A percentile compares a stretch with the other conserved stretches of the same genome.
These are phyloP conservation scores for Codiaeum variegatum DNA, from an alignment of 441 rosid species.

Conservation along the genomic window DNA sequence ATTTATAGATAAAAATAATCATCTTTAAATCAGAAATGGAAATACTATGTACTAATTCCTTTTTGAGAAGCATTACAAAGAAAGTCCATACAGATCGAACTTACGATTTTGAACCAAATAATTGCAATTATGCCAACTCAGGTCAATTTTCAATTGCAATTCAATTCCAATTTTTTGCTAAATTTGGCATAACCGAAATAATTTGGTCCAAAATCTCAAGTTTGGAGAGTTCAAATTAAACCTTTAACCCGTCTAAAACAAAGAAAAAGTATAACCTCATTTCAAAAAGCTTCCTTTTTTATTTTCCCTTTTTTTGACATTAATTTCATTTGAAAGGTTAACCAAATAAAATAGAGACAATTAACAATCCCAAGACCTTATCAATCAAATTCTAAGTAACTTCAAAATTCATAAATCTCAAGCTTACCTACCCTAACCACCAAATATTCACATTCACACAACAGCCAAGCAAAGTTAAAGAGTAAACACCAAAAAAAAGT, in stretches of 20 bases:
- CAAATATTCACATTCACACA: slow-evolving; percentile 1
- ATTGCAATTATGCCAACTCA: too few relatives aligned
- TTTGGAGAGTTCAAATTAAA: too few relatives aligned
- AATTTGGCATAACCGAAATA: too few relatives aligned
- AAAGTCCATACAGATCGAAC: background rate
- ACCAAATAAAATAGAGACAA: slow-evolving; percentile 11
- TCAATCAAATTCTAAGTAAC: background rate
- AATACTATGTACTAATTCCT: slow-evolving; percentile 7
- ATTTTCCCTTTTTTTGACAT: too few relatives aligned
- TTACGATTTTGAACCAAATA: too few relatives aligned
- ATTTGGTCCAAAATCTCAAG: too few relatives aligned
- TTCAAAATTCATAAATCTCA: slow-evolving; percentile 22
- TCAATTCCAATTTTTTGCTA: too few relatives aligned
- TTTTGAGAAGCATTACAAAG: background rate
- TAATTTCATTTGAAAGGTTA: background rate
- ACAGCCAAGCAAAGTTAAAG: background rate
- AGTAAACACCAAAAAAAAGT: background rate
- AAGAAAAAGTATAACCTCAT: background rate
- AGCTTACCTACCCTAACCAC: slow-evolving; percentile 20
- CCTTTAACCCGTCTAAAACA: too few relatives aligned
- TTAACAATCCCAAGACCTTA: slow-evolving; percentile 8
- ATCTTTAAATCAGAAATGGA: slow-evolving; percentile 15
- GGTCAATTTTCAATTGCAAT: too few relatives aligned
- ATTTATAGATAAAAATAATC: slow-evolving; percentile 11
- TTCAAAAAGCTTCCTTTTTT: background rate